A percentile compares a stretch with the other conserved stretches of the same genome.
phyloP scores from a whole-genome alignment of 2,329 filamentous ascomycete genomes.

The Onygenales sp. region DNA sequence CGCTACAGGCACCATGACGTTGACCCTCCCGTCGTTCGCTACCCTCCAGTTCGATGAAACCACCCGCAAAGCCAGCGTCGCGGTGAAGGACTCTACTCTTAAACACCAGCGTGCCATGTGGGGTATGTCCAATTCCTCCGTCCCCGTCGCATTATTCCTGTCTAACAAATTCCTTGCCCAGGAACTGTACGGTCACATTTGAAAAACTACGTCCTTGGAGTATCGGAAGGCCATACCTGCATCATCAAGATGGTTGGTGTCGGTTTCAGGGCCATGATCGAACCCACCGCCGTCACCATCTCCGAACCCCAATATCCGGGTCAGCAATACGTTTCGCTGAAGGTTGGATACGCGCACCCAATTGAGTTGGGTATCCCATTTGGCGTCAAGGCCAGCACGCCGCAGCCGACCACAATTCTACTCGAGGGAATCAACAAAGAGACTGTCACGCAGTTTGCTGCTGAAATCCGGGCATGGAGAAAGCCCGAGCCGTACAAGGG shows the following conservation, averaged over 20 bases:
- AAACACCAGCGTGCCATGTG: conserved; percentile 89
- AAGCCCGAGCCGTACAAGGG: conserved; percentile 96
- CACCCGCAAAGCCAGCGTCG: conserved; percentile 55
- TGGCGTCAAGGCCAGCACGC: conserved; percentile 77
- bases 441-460: conserved; percentile 82
- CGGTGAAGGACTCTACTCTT: conserved; percentile 56
- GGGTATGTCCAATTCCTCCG: conserved; percentile 50
- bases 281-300: conserved; percentile 61
- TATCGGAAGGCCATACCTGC: conserved; percentile 91
- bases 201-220: conserved; percentile 82
- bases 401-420: conserved; percentile 82
- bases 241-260: conserved; percentile 90
- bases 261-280: conserved; percentile 83
- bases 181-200: conserved; percentile 85
- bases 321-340: conserved; percentile 83
- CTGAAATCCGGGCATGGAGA: conserved; percentile 78
- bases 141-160: background rate
- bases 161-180: conserved; percentile 30
- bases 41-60: conserved; percentile 58
- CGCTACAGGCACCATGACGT: conserved; percentile 57
- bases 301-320: conserved; percentile 57
- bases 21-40: conserved; percentile 72
- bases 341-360: conserved; percentile 93
- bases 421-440: conserved; percentile 82
- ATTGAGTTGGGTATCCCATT: conserved; percentile 78